Base-by-base conservation (phyloP, 176 grass and related monocot genomes). In the Ananas comosus region DNA sequence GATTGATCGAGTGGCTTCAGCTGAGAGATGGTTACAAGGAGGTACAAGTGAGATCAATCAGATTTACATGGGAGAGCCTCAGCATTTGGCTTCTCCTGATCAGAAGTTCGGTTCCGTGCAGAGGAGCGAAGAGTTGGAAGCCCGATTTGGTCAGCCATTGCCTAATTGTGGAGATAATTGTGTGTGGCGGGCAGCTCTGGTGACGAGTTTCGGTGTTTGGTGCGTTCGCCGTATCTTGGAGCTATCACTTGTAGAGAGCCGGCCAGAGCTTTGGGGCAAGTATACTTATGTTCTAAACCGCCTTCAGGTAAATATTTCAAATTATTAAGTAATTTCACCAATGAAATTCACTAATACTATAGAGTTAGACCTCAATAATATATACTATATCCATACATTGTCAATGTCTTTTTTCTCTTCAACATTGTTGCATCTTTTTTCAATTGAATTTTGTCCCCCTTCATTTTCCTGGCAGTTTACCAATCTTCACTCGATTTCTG, bases 241-340 rank as follows among this genome's bases (percentile, higher is more conserved):
- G 68, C 74, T 99, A 22, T 99, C 87, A 70, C 75, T 80, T 12
- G 90, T 94, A 66, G 95, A 99, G 80, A 99, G 95, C 59, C 83
- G 95, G 74, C 95, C 95, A 12, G 95, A 99, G 51, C 82, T 99
- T 75, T 99, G 95, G 95, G 95, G 95, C 50, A 99, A 99, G 83
- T 94, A 99, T 61, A 99, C 95, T 48, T 99, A 94, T 12, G 95
- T 99, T 74, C 87, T 99, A 24, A 99, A 99, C 73, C 90, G 90
- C 64, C 95, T 99, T 75, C 95, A 99, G 90, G 95, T 91, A 75
- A 80, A 67, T 49, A 63, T 69, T 23, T 67, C 18, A 24, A 67
- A 53, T 51, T n/a, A 17, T 75, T 66, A 10, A 7, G 47, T 24
- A 51, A 3, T 42, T 10, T 59, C 63, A 12, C 12, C 23, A 42